phyloP scores from a whole-genome alignment of 208 protist species.

The Entamoeba dispar region DNA sequence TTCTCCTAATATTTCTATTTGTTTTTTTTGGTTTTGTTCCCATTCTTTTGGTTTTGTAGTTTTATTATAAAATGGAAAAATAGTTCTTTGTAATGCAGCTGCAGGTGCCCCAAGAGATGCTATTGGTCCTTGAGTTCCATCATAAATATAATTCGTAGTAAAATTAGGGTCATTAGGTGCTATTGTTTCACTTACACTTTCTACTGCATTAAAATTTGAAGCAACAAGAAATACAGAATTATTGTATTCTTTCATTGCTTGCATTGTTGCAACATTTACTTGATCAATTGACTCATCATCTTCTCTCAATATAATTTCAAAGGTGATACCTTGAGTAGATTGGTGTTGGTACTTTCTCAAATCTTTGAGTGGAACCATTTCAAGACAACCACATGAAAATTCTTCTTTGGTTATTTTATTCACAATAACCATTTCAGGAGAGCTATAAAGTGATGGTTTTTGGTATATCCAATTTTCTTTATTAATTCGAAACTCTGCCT shows the following conservation, averaged over 20 bases:
- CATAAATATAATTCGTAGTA: not conserved
- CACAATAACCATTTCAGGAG: not conserved
- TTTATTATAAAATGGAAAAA: not conserved
- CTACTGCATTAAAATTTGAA: not conserved
- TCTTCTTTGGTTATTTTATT: not conserved
- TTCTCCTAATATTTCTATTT: not conserved
- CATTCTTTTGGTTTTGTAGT: not conserved
- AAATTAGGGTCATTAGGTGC: not conserved
- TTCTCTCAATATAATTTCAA: not conserved
- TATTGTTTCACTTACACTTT: not conserved
- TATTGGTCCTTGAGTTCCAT: not conserved
- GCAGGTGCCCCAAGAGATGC: not conserved
- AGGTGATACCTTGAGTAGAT: not conserved
- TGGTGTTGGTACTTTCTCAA: not conserved
- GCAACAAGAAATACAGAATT: not conserved
- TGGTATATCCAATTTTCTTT: not conserved
- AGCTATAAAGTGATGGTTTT: not conserved
- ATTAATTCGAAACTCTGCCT: not conserved
- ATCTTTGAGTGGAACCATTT: not conserved
- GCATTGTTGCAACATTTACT: not conserved
- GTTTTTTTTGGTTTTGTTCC: not conserved
- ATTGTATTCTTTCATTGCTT: not conserved
- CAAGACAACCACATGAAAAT: not conserved
- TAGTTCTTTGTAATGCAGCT: not conserved
- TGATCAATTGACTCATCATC: not conserved